phyloP scores from a whole-genome alignment of 164 flowering plant genomes.

The Nelumbo lutea region DNA sequence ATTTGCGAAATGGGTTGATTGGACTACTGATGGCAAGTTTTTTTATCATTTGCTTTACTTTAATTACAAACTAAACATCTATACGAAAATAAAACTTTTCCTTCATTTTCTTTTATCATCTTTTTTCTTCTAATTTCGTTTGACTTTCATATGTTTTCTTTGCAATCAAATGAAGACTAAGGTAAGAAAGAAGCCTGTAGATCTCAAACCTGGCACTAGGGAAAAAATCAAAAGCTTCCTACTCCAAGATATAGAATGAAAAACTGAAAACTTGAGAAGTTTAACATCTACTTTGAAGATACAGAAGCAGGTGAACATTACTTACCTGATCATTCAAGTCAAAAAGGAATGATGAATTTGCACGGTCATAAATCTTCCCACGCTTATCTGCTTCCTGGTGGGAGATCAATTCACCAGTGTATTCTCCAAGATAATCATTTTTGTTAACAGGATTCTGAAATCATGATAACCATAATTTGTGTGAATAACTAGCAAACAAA shows the following conservation, averaged over 20 bases:
- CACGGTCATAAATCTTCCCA: slow-evolving; percentile 93
- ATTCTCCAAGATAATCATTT: slow-evolving; percentile 97
- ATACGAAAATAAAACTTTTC: no score
- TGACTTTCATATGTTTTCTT: no score
- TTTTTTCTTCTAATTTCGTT: no score
- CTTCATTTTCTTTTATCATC: no score
- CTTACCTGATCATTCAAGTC: slow-evolving; percentile 94
- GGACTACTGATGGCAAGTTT: no score
- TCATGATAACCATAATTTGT: slow-evolving; percentile 13
- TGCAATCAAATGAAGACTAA: no score
- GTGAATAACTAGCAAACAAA: slow-evolving; percentile 7
- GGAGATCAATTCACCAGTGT: slow-evolving; percentile 92
- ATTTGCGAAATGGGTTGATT: no score
- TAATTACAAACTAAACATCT: no score
- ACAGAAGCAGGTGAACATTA: background rate
- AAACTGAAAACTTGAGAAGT: background rate
- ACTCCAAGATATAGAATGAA: background rate
- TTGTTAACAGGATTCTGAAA: slow-evolving; percentile 81
- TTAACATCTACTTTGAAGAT: background rate
- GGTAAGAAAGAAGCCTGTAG: no score
- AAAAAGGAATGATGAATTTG: slow-evolving; percentile 91
- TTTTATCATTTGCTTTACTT: no score
- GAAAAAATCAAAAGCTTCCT: background rate
- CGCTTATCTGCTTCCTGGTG: slow-evolving; percentile 97
- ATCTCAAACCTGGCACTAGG: no score